A percentile compares a stretch with the other conserved stretches of the same genome.
phyloP scores from a whole-genome alignment of 257 asterid species.

The Marsdenia floribunda region DNA sequence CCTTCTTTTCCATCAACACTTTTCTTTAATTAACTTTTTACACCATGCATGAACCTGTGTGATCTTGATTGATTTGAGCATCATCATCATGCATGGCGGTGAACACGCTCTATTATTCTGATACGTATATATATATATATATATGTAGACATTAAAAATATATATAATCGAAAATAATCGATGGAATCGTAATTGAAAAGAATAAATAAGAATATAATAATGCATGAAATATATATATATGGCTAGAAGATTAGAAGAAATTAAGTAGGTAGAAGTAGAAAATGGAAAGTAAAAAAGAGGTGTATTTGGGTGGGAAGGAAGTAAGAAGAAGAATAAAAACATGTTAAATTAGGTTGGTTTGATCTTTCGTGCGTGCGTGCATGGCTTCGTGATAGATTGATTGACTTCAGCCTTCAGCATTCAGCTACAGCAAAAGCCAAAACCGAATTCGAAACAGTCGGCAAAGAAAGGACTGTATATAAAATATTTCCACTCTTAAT shows the following conservation, averaged over 20 bases:
- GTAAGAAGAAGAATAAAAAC: background rate
- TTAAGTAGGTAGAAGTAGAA: background rate
- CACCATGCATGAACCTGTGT: background rate
- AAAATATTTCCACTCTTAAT: too few species aligned
- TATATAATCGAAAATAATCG: too few species aligned
- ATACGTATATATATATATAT: too few species aligned
- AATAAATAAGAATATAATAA: too few species aligned
- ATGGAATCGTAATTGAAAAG: too few species aligned
- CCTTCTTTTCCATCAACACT: background rate
- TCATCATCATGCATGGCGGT: too few species aligned
- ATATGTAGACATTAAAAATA: too few species aligned
- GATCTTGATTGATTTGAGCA: background rate
- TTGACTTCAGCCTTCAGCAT: background rate
- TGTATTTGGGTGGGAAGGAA: background rate
- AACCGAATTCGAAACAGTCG: too few species aligned
- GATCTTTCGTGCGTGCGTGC: background rate
- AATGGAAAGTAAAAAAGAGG: background rate
- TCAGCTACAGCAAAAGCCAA: background rate
- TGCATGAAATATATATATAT: too few species aligned
- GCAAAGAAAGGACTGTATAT: too few species aligned
- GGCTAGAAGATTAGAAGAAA: too few species aligned
- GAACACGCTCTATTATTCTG: too few species aligned
- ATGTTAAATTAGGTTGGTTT: background rate
- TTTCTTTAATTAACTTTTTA: background rate
- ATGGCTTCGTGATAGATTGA: slow-evolving; percentile 9